Conservation (phyloP, 441 rosid genomes). For the Cnidoscolus chayamansa region DNA sequence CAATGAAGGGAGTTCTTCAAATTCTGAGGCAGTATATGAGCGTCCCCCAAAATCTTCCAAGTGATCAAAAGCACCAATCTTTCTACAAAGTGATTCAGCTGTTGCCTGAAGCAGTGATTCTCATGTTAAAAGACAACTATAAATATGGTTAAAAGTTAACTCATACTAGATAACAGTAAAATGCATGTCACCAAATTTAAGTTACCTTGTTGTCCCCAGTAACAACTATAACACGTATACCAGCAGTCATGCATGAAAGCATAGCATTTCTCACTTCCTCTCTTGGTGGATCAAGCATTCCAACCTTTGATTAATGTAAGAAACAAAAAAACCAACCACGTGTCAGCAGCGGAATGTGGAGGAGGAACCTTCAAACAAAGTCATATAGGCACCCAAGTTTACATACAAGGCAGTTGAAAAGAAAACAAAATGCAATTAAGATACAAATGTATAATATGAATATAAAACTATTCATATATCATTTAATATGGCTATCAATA, state of each 20-base stretch:
- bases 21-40: slow-evolving; percentile 92
- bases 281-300: slow-evolving; percentile 99
- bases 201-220: slow-evolving; percentile 98
- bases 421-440: slow-evolving; percentile 1
- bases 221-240: slow-evolving; percentile 97
- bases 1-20: slow-evolving; percentile 88
- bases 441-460: slow-evolving; percentile 2
- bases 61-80: slow-evolving; percentile 96
- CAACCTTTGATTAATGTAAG: slow-evolving; percentile 54
- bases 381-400: background rate
- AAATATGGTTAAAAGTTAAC: slow-evolving; percentile 19
- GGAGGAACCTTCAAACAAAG: background rate
- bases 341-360: background rate
- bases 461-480: background rate
- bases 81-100: slow-evolving; percentile 91
- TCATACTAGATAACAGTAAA: slow-evolving; percentile 16
- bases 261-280: slow-evolving; percentile 96
- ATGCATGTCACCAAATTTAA: slow-evolving; percentile 15
- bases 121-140: slow-evolving; percentile 30
- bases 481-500: slow-evolving; percentile 1
- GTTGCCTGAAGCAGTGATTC: slow-evolving; percentile 63
- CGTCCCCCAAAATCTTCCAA: slow-evolving; percentile 72
- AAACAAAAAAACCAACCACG: background rate
- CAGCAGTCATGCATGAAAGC: slow-evolving; percentile 97
- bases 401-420: background rate